Percentiles rank a stretch among this genome's conserved stretches.
Evolutionary conservation across 2,329 filamentous ascomycete species (phyloP).

Genomic region (Stachybotrys chartarum): DNA sequence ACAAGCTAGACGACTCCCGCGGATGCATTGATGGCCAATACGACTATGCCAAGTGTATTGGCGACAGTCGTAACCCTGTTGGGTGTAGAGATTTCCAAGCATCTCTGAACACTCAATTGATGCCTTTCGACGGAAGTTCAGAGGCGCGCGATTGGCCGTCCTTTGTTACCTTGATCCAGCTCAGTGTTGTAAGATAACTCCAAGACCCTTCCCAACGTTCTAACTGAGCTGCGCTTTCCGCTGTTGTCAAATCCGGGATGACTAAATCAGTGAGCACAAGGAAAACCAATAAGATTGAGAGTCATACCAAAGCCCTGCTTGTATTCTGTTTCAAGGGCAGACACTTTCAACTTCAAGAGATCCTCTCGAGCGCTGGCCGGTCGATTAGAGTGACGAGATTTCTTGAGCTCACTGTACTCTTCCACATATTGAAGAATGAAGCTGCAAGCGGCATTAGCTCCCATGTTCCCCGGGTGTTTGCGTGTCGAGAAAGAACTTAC

Average conservation of each 20-base stretch:
- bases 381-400: slow-evolving; percentile 67
- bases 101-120: slow-evolving; percentile 11
- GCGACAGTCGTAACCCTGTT: too few relatives aligned
- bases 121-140: slow-evolving; percentile 62
- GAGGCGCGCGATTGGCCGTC: slow-evolving; percentile 60
- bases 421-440: slow-evolving; percentile 65
- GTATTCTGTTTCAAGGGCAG: slow-evolving; percentile 70
- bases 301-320: slow-evolving; percentile 70
- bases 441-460: slow-evolving; percentile 30
- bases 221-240: slow-evolving; percentile 57
- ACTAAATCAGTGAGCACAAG: slow-evolving; percentile 8
- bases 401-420: slow-evolving; percentile 59
- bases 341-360: slow-evolving; percentile 63
- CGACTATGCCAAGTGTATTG: too few relatives aligned
- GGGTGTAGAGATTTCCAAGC: neutral
- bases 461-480: slow-evolving; percentile 3
- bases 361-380: slow-evolving; percentile 74
- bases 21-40: too few relatives aligned
- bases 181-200: slow-evolving; percentile 68
- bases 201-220: slow-evolving; percentile 77
- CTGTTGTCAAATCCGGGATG: slow-evolving; percentile 62
- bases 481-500: slow-evolving; percentile 32
- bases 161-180: slow-evolving; percentile 68
- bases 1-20: too few relatives aligned
- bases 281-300: neutral